Base-by-base conservation (phyloP, 768 basidiomycete species). In the Mycena maculata region DNA sequence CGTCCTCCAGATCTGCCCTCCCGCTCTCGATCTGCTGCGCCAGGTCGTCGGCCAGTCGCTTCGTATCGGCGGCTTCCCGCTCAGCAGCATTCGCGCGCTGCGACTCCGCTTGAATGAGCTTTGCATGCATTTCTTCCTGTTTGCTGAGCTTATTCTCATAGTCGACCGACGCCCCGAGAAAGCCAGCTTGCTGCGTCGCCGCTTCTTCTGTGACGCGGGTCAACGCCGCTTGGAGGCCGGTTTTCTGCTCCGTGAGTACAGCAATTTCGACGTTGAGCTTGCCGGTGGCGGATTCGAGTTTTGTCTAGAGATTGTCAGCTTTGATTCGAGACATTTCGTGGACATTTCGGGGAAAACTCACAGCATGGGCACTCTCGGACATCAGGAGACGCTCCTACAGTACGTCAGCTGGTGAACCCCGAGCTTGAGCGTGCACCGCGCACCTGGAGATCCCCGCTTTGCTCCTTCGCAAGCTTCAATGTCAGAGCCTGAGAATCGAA, bases 401-500 rank as follows among this genome's bases (percentile, higher is more conserved):
- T 2, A 22, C 20, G 28, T 69, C 16, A 69, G 39, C 49, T 4
- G 25, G 38, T n/a, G 25, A 44, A 38, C 7, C 11, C 16, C 11
- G 16, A 60, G 28, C 20, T 20, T 11, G 16, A 38, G 16, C 5
- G 8, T 36, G 44, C 20, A 39, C 18, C 3, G 9, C 15, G 38
- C 28, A 81, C 81, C 73, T 81, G 88, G 15, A 86, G 67, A 71
- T 90, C 87, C 2, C 82, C 86, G 22, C 82, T 75, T 7, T 84
- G 79, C 65, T 90, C 88, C 70, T 87, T 88, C 9, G 86, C 82
- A 25, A 89, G 75, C 27, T 83, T 81, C 50, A 89, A 75, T 2
- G 87, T 85, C 8, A 86, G 77, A 1, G 82, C 74, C 68, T 90
- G 88, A 18, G 87, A 84, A 15, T 91, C 89, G 57, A 86, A 86